Percentiles rank a stretch among this genome's conserved stretches.
Conservation (phyloP, 2,329 filamentous ascomycete genomes). For the Cercospora brassicicola region DNA sequence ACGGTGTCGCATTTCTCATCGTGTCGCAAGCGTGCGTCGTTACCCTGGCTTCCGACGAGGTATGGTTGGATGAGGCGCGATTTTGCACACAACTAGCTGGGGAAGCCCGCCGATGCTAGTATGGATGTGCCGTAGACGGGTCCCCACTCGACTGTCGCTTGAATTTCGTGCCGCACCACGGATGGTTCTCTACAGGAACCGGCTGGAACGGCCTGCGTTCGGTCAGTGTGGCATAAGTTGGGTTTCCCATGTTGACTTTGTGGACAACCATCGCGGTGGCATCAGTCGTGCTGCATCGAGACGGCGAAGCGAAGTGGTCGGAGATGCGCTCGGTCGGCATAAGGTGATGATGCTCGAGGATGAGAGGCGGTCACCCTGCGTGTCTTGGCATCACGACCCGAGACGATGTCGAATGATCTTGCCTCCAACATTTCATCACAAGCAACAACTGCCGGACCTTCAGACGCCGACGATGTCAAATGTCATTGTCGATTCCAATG, state of each 20-base stretch:
- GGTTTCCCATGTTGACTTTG: not conserved
- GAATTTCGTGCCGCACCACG: not conserved
- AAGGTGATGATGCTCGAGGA: not conserved
- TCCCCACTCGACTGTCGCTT: not conserved
- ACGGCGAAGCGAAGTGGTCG: not conserved
- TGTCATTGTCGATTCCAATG: not conserved
- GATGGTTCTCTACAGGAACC: not conserved
- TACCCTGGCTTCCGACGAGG: not conserved
- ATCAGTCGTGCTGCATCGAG: not conserved
- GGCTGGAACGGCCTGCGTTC: not conserved
- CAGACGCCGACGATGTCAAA: not conserved
- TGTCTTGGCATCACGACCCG: not conserved
- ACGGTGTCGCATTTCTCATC: not conserved
- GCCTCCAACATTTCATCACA: not conserved
- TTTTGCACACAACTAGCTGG: constrained; percentile 1
- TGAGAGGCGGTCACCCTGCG: not conserved
- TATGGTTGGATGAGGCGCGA: not conserved
- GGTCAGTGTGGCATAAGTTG: not conserved
- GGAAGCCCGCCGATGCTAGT: constrained; percentile 4
- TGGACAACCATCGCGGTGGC: not conserved
- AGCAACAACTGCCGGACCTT: not conserved
- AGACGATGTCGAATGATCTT: not conserved
- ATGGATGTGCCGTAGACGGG: not conserved
- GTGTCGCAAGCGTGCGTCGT: not conserved
- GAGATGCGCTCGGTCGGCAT: not conserved